These are phyloP conservation scores for Mycena sanguinolenta DNA, from an alignment of 768 basidiomycete genomes.

Conservation along the genomic window DNA sequence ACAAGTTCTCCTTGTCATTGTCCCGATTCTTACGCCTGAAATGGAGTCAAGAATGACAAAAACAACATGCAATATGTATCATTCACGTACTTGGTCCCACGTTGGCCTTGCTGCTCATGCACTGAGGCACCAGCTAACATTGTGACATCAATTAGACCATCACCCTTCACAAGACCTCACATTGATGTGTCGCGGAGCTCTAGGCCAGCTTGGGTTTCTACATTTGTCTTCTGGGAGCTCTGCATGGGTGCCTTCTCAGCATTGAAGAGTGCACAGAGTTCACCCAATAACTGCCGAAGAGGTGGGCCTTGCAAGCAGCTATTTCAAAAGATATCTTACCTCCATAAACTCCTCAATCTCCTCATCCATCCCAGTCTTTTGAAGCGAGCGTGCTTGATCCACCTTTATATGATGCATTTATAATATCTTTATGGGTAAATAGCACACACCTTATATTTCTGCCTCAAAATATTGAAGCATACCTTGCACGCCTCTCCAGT, in stretches of 20 bases:
- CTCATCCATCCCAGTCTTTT: neutral
- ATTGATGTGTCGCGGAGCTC: neutral
- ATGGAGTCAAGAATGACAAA: neutral
- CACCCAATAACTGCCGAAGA: neutral
- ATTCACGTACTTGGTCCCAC: neutral
- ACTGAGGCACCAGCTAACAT: neutral
- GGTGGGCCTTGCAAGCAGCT: too few species aligned
- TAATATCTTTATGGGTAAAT: neutral
- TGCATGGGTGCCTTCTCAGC: neutral
- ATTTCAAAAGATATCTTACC: too few species aligned
- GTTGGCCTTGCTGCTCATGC: neutral
- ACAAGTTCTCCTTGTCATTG: neutral
- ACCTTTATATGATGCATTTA: neutral
- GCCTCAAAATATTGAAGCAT: neutral
- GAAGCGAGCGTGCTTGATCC: neutral
- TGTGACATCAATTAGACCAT: neutral
- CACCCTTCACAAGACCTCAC: neutral
- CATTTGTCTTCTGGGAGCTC: neutral
- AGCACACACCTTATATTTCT: slow-evolving; percentile 5
- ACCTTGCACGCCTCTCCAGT: neutral
- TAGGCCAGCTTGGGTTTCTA: neutral
- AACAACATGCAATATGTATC: neutral
- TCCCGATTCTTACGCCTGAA: neutral
- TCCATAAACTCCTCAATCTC: neutral
- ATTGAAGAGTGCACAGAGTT: neutral